Evolutionary conservation across 208 protist genomes (phyloP), one percentile per base, ranked within the genome.

Genomic region (Leishmania aethiopica): DNA sequence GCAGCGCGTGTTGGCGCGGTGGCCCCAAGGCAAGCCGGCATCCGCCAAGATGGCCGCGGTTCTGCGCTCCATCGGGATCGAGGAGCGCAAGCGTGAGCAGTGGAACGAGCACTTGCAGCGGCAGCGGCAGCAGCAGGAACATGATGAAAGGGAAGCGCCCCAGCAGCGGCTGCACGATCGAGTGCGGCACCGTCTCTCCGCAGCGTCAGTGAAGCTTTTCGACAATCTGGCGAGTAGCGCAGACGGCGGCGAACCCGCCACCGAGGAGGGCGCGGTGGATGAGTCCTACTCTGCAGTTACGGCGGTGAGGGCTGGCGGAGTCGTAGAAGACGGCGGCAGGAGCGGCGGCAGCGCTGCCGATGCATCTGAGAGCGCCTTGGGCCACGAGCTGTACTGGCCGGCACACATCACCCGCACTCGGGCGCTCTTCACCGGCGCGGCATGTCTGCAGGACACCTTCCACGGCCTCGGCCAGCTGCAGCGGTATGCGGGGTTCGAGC

Each of bases 301-400:
- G 22, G 69, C 8, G 19, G 69, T 4, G 40, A 47, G 10, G 37
- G 22, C 69, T 53, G 42, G 69, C 53, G 69, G 25, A n/a, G 69
- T 51, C 42, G 66, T 13, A 47, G 13, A 45, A 11, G 6, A 71
- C 37, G 37, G 13, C 37, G 37, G 6, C 66, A 40, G 32, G 40
- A 49, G 45, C 73, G 35, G 35, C 17, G 53, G 15, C 13, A n/a
- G 32, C 74, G 1, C 79, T 35, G 40, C 74, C 35, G 59, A 22
- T 40, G 25, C 74, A 59, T 42, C 77, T 4, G 77, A 76, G 15
- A 75, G 67, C n/a, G 62, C 70, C 11, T 45, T 47, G 8, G 84
- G 84, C 8, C 60, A 84, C 47, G 75, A 77, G 51, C 81, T 93
- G 22, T 96, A 96, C 67, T 96, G 93, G 93, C 93, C 93, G 15